These are phyloP conservation scores for Graphilbum ipis-grandicollis DNA, from an alignment of 2,329 filamentous ascomycete genomes.

Conservation along the genomic window DNA sequence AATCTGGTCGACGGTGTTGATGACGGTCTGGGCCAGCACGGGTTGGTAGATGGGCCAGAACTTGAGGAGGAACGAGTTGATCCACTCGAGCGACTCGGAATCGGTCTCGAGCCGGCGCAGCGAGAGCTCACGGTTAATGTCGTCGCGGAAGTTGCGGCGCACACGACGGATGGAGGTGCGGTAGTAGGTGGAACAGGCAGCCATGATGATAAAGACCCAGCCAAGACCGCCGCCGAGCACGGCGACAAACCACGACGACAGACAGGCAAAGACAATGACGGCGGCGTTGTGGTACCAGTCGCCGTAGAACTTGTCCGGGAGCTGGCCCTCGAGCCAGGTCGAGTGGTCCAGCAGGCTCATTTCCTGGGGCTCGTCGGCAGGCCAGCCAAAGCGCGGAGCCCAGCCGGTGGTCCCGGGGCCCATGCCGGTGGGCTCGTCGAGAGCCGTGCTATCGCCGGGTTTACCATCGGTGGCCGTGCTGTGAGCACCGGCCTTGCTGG, in stretches of 20 bases:
- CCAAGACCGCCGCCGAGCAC: constrained; percentile 78
- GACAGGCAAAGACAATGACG: constrained; percentile 84
- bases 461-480: constrained; percentile 27
- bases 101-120: constrained; percentile 81
- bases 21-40: constrained; percentile 77
- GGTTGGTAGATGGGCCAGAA: constrained; percentile 99
- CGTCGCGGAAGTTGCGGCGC: constrained; percentile 88
- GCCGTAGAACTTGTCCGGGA: constrained; percentile 84
- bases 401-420: constrained; percentile 52
- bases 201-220: constrained; percentile 91
- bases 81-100: constrained; percentile 90
- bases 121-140: constrained; percentile 68
- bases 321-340: constrained; percentile 66
- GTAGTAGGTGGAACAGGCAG: constrained; percentile 85
- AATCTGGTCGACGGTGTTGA: constrained; percentile 90
- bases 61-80: constrained; percentile 95
- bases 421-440: constrained; percentile 38
- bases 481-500: constrained; percentile 53
- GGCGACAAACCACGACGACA: constrained; percentile 79
- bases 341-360: constrained; percentile 72
- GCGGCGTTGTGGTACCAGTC: constrained; percentile 98
- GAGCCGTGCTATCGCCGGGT: constrained; percentile 30
- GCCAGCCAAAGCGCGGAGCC: constrained; percentile 71
- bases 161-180: constrained; percentile 86
- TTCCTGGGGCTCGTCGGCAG: constrained; percentile 34